Evolutionary conservation across 768 basidiomycete genomes (phyloP), one percentile per base, ranked within the genome.

Genomic region (Botryobasidium botryosum): DNA sequence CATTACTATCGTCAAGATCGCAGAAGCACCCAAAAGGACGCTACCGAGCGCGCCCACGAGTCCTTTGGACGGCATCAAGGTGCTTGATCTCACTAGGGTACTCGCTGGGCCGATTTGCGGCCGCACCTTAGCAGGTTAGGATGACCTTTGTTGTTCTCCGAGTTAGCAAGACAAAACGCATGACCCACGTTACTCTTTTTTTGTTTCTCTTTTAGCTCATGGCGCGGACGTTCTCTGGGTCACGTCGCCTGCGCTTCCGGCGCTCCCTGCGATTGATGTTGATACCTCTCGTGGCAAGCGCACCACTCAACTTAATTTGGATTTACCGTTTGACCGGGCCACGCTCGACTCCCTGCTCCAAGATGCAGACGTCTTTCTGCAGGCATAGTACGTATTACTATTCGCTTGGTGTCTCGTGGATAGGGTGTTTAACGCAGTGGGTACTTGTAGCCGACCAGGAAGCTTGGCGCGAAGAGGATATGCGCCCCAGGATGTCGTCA

Each of bases 71-170:
- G 87, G 84, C 13, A 65, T 91, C 51, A 75, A 70, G 54, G 71
- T 94, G 15, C 66, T 96, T 20, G 91, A 96, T 61, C 62, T 94
- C 45, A 87, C 88, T 12, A 71, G 91, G 23, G 81, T 94, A 1
- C 64, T 96, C 39, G 88, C 88, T n/a, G 88, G 86, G 0, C 88
- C 88, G 27, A 80, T 79, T 1, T n/a, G n/a, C n/a, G n/a, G n/a
- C n/a, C n/a, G n/a, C n/a, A n/a, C n/a, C n/a, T n/a, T n/a, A n/a
- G n/a, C n/a, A n/a, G n/a, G n/a, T n/a, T n/a, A n/a, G n/a, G n/a
- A n/a, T n/a, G n/a, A n/a, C n/a, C n/a, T n/a, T n/a, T n/a, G n/a
- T n/a, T n/a, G n/a, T n/a, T n/a, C n/a, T n/a, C n/a, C n/a, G n/a
- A n/a, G n/a, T n/a, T n/a, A n/a, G n/a, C n/a, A n/a, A n/a, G n/a